Base-by-base conservation (phyloP, 2,329 filamentous ascomycete species). In the Alternaria conjuncta region DNA sequence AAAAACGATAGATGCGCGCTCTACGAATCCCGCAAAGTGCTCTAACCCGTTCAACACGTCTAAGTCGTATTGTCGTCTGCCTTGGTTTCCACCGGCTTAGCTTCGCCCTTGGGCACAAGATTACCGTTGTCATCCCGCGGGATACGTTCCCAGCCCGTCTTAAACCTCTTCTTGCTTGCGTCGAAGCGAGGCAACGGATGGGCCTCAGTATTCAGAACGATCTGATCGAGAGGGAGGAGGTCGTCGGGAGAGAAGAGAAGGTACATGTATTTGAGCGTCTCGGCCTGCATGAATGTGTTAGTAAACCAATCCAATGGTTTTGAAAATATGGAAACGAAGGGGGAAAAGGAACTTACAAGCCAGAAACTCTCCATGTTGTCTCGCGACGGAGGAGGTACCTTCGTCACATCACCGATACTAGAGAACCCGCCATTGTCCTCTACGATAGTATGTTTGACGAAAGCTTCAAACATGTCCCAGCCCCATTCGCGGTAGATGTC, bases 311-410 rank as follows among this genome's bases (percentile, higher is more conserved):
- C 2, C 20, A 36, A 12, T 6, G 7, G 6, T 23, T 3, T 3
- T 21, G 12, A 10, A 28, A 5, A 18, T 18, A 1, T n/a, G 51
- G 43, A 25, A n/a, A 45, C 49, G 18, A 30, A 41, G 28, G 7
- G 7, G 28, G 49, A 50, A 21, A 25, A 18, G 5, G 15, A 41
- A 82, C 90, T 83, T 82, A 93, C 91, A 84, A 99, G 87, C 96
- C 96, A 99, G 82, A 98, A 98, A 78, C 93, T 96, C 83, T 99
- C 96, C 95, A 99, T 97, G 72, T 98, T 98, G 80, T 99, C 95
- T 64, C 89, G 86, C 49, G 84, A 83, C 13, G 84, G 79, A 0
- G 93, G 89, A 20, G 94, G 94, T 10, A 96, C 81, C 6, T 82
- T 81, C 69, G 90, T 89, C 25, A 94, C 94, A 76, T 96, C 88